These are phyloP conservation scores for Cucumis melo DNA, from an alignment of 306 rosid genomes.

Conservation along the genomic window DNA sequence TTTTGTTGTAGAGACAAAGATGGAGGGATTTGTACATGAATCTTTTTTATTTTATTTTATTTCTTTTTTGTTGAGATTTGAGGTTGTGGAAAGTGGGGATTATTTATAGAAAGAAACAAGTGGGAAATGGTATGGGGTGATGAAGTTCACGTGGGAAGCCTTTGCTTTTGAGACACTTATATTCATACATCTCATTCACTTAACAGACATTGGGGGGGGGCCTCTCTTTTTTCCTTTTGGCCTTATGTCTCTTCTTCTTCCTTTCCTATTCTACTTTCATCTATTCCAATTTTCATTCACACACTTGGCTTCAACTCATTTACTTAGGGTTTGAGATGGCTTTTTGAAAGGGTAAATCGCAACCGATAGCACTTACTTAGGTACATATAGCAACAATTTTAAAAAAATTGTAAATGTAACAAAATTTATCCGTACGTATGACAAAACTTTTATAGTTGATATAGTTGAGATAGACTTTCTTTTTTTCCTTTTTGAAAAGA, in stretches of 20 bases:
- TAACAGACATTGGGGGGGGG: not conserved
- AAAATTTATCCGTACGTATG: too few relatives aligned
- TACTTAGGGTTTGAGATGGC: not conserved
- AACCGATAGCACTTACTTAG: too few relatives aligned
- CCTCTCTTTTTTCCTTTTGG: not conserved
- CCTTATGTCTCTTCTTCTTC: not conserved
- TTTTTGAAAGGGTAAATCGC: not conserved
- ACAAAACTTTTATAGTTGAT: too few relatives aligned
- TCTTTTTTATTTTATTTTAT: too few relatives aligned
- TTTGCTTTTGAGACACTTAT: not conserved
- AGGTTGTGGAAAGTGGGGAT: not conserved
- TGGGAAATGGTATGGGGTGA: constrained; percentile 1
- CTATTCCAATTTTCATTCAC: too few relatives aligned
- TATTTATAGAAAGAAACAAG: not conserved
- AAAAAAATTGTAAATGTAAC: too few relatives aligned
- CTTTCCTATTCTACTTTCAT: not conserved
- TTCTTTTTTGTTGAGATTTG: not conserved
- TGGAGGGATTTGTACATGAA: not conserved
- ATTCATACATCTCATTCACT: not conserved
- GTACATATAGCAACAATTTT: too few relatives aligned
- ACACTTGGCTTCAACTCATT: not conserved
- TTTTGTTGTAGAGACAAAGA: not conserved
- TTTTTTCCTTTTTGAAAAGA: too few relatives aligned
- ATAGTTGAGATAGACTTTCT: too few relatives aligned
- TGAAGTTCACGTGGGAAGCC: constrained; percentile 5